phyloP scores from a whole-genome alignment of 2,329 filamentous ascomycete species.

The Ascochyta lentis region DNA sequence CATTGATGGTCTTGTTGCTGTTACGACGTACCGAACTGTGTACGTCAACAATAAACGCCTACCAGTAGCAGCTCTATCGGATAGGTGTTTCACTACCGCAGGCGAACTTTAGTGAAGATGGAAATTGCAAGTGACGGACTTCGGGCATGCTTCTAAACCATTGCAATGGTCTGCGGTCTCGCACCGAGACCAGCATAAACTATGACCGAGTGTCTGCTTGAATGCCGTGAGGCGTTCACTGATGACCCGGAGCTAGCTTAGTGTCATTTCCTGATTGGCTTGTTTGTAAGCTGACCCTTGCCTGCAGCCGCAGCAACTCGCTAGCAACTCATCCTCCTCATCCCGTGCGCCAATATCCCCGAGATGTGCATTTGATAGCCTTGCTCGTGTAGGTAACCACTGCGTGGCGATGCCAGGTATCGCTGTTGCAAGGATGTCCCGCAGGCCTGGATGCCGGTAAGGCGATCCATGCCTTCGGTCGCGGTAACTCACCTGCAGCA shows the following conservation, averaged over 20 bases:
- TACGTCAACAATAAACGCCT: too few species aligned
- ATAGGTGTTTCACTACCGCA: neutral
- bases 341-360: slow-evolving; percentile 5
- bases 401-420: neutral
- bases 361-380: neutral
- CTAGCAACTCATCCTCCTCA: neutral
- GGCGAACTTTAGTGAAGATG: neutral
- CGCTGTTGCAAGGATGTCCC: neutral
- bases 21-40: too few species aligned
- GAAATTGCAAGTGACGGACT: slow-evolving; percentile 12
- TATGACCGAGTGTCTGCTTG: neutral
- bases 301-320: slow-evolving; percentile 3
- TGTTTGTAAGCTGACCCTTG: slow-evolving; percentile 1
- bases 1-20: too few species aligned
- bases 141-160: slow-evolving; percentile 1
- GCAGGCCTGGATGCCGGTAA: neutral
- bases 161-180: neutral
- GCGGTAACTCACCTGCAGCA: neutral
- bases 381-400: neutral
- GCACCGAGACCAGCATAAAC: slow-evolving; percentile 1
- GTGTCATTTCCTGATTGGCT: neutral
- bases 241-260: slow-evolving; percentile 11
- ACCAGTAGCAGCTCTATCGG: too few species aligned
- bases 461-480: neutral
- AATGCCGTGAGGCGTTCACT: slow-evolving; percentile 14